A percentile compares a stretch with the other conserved stretches of the same genome.
Conservation (phyloP, 176 grass and related monocot species). For the Areca catechu region DNA sequence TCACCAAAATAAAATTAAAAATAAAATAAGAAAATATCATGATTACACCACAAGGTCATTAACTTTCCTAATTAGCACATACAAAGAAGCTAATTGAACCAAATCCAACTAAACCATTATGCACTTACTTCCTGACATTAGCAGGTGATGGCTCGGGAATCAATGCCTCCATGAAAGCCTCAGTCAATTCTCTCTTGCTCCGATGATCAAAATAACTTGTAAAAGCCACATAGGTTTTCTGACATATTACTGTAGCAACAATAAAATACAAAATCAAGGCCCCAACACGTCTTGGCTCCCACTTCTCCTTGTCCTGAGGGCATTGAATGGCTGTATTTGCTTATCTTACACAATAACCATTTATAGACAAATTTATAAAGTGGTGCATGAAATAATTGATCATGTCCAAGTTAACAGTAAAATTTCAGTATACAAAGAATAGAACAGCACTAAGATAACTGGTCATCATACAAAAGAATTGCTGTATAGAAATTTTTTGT, state of each 20-base stretch:
- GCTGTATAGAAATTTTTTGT: too few species aligned
- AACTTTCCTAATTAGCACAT: background rate
- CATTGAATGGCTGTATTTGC: background rate
- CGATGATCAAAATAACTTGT: constrained; percentile 4
- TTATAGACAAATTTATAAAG: too few species aligned
- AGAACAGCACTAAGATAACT: too few species aligned
- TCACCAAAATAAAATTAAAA: background rate
- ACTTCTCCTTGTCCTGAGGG: constrained; percentile 18
- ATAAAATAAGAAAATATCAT: background rate
- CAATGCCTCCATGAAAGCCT: constrained; percentile 32
- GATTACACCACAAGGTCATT: too few species aligned
- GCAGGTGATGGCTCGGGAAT: constrained; percentile 31
- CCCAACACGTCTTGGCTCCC: constrained; percentile 25
- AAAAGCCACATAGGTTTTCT: constrained; percentile 9
- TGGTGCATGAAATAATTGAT: too few species aligned
- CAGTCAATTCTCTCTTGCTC: constrained; percentile 26
- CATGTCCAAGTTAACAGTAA: too few species aligned
- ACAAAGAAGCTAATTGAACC: background rate
- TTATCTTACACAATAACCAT: too few species aligned
- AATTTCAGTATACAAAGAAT: too few species aligned
- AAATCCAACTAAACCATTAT: background rate
- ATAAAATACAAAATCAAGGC: constrained; percentile 18
- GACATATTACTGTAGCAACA: constrained; percentile 9
- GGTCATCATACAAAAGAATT: too few species aligned
- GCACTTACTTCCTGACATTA: constrained; percentile 28